phyloP scores from a whole-genome alignment of 768 basidiomycete species.

The Xerocomellus amylosporus region DNA sequence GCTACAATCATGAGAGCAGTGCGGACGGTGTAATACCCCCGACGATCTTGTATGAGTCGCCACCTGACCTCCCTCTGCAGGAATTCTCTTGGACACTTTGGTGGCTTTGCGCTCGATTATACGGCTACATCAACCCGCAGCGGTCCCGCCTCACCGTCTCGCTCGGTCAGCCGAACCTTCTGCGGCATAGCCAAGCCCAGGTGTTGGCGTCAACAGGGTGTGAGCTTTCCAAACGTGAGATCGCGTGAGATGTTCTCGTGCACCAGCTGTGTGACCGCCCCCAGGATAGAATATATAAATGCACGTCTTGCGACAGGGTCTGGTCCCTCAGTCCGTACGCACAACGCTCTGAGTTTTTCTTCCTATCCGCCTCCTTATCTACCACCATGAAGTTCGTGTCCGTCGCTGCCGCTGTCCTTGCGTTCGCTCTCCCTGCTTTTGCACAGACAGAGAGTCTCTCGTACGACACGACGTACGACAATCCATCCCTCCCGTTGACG shows the following conservation, averaged over 20 bases:
- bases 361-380: background rate
- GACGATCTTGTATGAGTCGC: background rate
- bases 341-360: background rate
- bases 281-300: slow-evolving; percentile 16
- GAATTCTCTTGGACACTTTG: no score
- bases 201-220: background rate
- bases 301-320: background rate
- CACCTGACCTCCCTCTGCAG: no score
- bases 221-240: background rate
- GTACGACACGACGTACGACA: slow-evolving; percentile 34
- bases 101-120: no score
- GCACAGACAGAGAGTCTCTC: slow-evolving; percentile 20
- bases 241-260: background rate
- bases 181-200: background rate
- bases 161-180: slow-evolving; percentile 6
- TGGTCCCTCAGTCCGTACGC: background rate
- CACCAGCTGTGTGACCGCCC: background rate
- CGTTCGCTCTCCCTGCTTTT: slow-evolving; percentile 17
- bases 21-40: background rate
- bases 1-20: slow-evolving; percentile 7
- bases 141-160: background rate
- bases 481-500: slow-evolving; percentile 14
- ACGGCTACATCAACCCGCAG: background rate
- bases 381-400: slow-evolving; percentile 27
- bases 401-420: slow-evolving; percentile 6